phyloP scores from a whole-genome alignment of 768 basidiomycete species.

The Termitomyces sp. region DNA sequence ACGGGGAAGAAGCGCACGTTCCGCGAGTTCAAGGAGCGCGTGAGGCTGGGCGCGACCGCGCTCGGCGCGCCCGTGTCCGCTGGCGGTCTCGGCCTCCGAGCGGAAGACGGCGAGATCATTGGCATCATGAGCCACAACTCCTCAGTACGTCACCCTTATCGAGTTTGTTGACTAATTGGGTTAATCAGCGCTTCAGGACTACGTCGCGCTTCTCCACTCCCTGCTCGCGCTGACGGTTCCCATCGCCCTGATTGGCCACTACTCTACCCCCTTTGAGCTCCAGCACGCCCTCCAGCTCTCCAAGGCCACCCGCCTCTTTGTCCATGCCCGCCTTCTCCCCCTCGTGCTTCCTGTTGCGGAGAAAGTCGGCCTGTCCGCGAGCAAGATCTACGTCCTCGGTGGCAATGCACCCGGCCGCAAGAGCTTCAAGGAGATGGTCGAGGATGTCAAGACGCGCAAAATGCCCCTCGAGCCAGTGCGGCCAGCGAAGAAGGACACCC shows the following conservation, averaged over 20 bases:
- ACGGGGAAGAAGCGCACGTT: constrained; percentile 42
- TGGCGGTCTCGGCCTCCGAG: constrained; percentile 53
- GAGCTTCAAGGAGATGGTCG: constrained; percentile 39
- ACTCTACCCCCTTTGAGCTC: constrained; percentile 54
- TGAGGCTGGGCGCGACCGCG: constrained; percentile 53
- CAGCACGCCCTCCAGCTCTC: constrained; percentile 43
- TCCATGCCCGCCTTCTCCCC: constrained; percentile 38
- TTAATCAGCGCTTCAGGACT: constrained; percentile 37
- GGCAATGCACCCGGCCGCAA: constrained; percentile 32
- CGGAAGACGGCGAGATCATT: constrained; percentile 48
- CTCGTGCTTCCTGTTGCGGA: constrained; percentile 33
- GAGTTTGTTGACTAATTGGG: not conserved
- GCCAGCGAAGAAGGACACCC: constrained; percentile 12
- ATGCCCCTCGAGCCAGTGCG: not conserved
- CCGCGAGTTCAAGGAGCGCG: constrained; percentile 43
- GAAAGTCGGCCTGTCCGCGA: constrained; percentile 26
- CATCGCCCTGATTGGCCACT: constrained; percentile 46
- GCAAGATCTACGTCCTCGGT: constrained; percentile 43
- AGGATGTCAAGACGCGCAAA: constrained; percentile 20
- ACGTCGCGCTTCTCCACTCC: constrained; percentile 42
- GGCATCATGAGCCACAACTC: constrained; percentile 71
- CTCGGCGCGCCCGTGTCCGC: constrained; percentile 37
- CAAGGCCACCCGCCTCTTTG: constrained; percentile 47
- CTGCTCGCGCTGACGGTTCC: constrained; percentile 45
- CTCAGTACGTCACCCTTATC: constrained; percentile 35